Percentiles rank a stretch among this genome's conserved stretches.
phyloP scores from a whole-genome alignment of 1,139 yeast genomes.

The Taphrina sp. region DNA sequence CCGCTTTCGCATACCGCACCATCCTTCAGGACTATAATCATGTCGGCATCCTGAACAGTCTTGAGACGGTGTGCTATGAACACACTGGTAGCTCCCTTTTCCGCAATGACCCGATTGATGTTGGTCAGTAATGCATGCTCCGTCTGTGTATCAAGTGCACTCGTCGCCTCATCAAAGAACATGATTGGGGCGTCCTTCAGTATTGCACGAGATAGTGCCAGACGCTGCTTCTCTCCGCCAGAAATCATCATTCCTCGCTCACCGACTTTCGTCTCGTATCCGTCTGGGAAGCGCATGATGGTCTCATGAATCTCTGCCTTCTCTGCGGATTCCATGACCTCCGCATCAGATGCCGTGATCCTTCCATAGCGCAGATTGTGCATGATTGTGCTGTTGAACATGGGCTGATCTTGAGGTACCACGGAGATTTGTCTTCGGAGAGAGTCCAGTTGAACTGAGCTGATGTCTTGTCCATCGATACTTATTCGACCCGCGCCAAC shows the following conservation, averaged over 20 bases:
- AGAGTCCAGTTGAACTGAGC: conserved; percentile 69
- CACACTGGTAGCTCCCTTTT: conserved; percentile 62
- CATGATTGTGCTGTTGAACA: conserved; percentile 65
- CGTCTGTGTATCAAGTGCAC: conserved; percentile 94
- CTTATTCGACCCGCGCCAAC: conserved; percentile 70
- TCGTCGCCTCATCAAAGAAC: conserved; percentile 95
- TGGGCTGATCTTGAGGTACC: conserved; percentile 76
- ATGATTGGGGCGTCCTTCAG: conserved; percentile 84
- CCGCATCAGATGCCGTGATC: conserved; percentile 59
- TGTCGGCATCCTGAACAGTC: conserved; percentile 91
- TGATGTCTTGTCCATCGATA: conserved; percentile 85
- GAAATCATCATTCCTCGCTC: conserved; percentile 98
- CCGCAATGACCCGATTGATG: conserved; percentile 37
- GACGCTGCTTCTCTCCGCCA: conserved; percentile 95
- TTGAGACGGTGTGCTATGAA: conserved; percentile 92
- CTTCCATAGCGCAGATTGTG: conserved; percentile 89
- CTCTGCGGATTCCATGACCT: conserved; percentile 61
- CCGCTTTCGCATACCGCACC: conserved; percentile 90
- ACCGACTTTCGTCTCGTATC: conserved; percentile 85
- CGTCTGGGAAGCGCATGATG: conserved; percentile 74
- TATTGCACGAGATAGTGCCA: conserved; percentile 86
- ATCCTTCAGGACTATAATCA: conserved; percentile 77
- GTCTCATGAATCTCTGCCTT: conserved; percentile 58
- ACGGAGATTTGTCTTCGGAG: conserved; percentile 76
- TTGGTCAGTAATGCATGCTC: conserved; percentile 75